Evolutionary conservation across 106 monocot genomes (phyloP), one percentile per base, ranked within the genome.

Genomic region (Hemerocallis citrina): DNA sequence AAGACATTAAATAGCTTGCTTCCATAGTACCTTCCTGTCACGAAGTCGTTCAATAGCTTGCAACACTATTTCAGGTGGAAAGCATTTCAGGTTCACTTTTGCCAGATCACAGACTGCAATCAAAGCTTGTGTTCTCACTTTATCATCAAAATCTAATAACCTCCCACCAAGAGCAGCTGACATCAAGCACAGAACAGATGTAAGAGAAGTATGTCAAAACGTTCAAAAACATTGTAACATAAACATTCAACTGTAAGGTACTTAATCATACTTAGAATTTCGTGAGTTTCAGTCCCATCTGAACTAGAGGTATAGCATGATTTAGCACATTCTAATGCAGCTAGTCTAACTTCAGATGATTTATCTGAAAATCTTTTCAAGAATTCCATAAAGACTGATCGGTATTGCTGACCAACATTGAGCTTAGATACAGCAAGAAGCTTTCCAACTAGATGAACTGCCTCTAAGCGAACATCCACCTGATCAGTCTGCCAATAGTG

Each of bases 61-160:
- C 17, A 77, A 48, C 30, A 95, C 60, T 14, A 84, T n/a, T 39
- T 86, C 73, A 54, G 84, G 74, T 65, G 86, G 86, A 84, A 90
- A 86, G 32, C 37, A 65, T 35, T 59, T 34, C 61, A 86, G 27
- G 68, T 75, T 76, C 48, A 75, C 75, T 66, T 70, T 77, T 56
- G 90, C 95, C 59, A 95, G 60, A 64, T 90, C 83, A 79, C 89
- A 89, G n/a, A 95, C 69, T 55, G 80, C 64, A 46, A 41, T 36
- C n/a, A 90, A 80, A 74, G 90, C 83, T 80, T 84, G 80, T 45
- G 45, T 76, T 72, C 90, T 78, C 70, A 86, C 90, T 81, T 95
- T 90, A 45, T 90, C 95, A 74, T 95, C 90, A 75, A 77, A 75
- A 76, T 95, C 95, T 55, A 90, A 62, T 51, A 95, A 76, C 68